Evolutionary conservation across 106 monocot genomes (phyloP).

Genomic region (Acorus calamus): DNA sequence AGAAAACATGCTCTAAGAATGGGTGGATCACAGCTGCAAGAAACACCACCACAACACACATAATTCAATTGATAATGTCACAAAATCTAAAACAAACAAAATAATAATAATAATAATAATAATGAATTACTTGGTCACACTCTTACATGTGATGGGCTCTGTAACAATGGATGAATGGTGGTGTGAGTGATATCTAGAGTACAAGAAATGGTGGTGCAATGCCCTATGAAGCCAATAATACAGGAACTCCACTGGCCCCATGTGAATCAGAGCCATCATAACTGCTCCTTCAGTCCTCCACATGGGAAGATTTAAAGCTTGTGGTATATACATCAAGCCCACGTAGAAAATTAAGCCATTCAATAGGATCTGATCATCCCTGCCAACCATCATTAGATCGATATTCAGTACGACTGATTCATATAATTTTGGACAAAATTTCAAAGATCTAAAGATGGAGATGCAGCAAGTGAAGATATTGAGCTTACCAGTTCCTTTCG

Average conservation of each 20-base stretch:
- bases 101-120: no score
- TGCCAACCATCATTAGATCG: slow-evolving; percentile 10
- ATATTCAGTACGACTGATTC: not conserved
- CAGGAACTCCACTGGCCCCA: slow-evolving; percentile 50
- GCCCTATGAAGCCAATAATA: slow-evolving; percentile 57
- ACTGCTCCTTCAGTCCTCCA: slow-evolving; percentile 29
- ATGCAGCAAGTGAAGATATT: not conserved
- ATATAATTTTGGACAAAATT: not conserved
- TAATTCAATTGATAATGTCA: not conserved
- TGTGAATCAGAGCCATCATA: slow-evolving; percentile 13
- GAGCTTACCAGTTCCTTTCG: slow-evolving; percentile 44
- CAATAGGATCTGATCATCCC: slow-evolving; percentile 81
- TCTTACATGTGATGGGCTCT: slow-evolving; percentile 44
- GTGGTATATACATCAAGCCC: not conserved
- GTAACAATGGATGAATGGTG: slow-evolving; percentile 53
- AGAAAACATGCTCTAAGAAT: slow-evolving; percentile 49
- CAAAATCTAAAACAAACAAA: no score
- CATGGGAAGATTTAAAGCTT: slow-evolving; percentile 8
- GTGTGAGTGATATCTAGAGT: slow-evolving; percentile 48
- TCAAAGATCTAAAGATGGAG: not conserved
- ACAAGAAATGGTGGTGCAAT: slow-evolving; percentile 46
- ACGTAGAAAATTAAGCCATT: slow-evolving; percentile 44
- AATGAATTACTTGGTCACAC: not conserved
- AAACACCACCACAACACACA: not conserved
- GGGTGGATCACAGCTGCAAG: slow-evolving; percentile 73